phyloP scores from a whole-genome alignment of 2,329 filamentous ascomycete species.

The Fusarium sulawesiense region DNA sequence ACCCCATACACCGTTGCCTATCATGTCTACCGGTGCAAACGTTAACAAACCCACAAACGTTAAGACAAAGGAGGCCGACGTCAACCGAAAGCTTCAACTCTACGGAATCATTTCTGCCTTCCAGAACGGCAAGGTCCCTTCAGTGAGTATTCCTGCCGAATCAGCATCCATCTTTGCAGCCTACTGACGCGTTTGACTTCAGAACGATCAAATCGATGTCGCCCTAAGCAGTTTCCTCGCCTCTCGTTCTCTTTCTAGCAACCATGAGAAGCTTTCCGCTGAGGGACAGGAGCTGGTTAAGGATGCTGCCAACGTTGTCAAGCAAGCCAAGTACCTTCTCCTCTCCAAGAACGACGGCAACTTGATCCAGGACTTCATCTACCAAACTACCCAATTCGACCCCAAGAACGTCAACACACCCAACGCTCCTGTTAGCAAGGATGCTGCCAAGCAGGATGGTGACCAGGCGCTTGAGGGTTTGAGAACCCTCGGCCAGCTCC shows the following conservation, averaged over 20 bases:
- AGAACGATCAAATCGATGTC: conserved; percentile 96
- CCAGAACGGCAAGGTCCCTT: conserved; percentile 88
- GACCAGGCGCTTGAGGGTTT: conserved; percentile 86
- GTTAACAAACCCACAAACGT: conserved; percentile 81
- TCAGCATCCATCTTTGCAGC: background rate
- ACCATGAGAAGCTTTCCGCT: conserved; percentile 79
- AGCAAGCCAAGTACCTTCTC: conserved; percentile 84
- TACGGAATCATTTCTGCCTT: conserved; percentile 93
- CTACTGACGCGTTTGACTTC: conserved; percentile 25
- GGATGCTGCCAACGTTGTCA: conserved; percentile 83
- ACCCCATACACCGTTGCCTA: conserved; percentile 33
- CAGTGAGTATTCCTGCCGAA: conserved; percentile 64
- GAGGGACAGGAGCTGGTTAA: conserved; percentile 84
- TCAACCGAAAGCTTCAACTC: conserved; percentile 93
- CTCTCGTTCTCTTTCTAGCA: conserved; percentile 75
- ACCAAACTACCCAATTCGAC: conserved; percentile 84
- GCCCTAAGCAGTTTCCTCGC: conserved; percentile 88
- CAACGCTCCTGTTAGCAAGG: conserved; percentile 77
- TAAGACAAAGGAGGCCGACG: conserved; percentile 83
- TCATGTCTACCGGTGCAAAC: conserved; percentile 54
- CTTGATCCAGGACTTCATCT: conserved; percentile 95
- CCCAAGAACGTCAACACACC: conserved; percentile 71
- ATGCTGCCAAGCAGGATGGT: conserved; percentile 82
- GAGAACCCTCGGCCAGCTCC: conserved; percentile 85
- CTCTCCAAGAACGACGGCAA: conserved; percentile 96